phyloP scores from a whole-genome alignment of 164 flowering plant species.

The Paratinospora sagittata region DNA sequence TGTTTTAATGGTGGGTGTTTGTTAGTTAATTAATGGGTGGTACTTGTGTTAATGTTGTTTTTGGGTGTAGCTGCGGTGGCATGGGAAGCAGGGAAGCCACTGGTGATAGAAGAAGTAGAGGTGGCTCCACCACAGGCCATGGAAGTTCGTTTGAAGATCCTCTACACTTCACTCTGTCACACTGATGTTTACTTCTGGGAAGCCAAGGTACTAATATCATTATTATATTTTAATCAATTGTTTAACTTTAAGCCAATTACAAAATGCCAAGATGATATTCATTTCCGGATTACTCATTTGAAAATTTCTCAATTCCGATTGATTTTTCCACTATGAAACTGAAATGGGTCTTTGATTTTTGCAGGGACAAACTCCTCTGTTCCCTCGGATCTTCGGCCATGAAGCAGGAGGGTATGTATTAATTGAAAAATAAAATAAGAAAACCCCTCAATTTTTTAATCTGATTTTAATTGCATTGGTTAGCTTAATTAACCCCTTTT shows the following conservation, averaged over 20 bases:
- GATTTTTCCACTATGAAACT: background rate
- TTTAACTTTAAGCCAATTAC: too few relatives aligned
- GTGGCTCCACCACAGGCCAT: conserved; percentile 43
- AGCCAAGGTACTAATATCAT: conserved; percentile 35
- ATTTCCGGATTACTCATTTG: background rate
- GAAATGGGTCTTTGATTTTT: conserved; percentile 3
- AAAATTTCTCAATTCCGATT: too few relatives aligned
- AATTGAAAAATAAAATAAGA: too few relatives aligned
- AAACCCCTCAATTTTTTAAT: too few relatives aligned
- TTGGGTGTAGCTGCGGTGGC: conserved; percentile 49
- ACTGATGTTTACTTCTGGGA: conserved; percentile 55
- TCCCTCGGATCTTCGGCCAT: conserved; percentile 53
- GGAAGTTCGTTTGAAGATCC: conserved; percentile 43
- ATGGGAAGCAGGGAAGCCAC: conserved; percentile 54
- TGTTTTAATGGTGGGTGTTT: too few relatives aligned
- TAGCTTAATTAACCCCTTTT: conserved; percentile 14
- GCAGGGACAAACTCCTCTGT: conserved; percentile 46
- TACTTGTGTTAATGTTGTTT: background rate
- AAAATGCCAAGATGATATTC: too few relatives aligned
- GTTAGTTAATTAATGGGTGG: background rate
- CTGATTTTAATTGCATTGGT: too few relatives aligned
- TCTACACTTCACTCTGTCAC: conserved; percentile 47
- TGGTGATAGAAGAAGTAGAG: conserved; percentile 48
- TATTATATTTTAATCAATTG: background rate
- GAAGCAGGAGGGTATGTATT: conserved; percentile 65